phyloP scores from a whole-genome alignment of 2,329 filamentous ascomycete species.

The Nemania sp. region DNA sequence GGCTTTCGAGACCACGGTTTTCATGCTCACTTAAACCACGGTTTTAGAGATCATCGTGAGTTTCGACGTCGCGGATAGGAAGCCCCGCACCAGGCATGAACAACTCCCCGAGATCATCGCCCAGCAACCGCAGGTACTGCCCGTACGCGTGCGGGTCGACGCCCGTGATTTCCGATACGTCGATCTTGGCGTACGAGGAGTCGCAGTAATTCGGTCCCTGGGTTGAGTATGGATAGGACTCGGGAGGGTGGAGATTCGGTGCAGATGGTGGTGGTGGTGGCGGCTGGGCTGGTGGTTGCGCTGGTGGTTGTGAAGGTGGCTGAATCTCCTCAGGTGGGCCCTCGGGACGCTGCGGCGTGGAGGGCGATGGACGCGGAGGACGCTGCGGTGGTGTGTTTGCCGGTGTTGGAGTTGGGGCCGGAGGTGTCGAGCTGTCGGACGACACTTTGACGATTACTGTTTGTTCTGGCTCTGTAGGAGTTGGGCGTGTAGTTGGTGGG shows the following conservation, averaged over 20 bases:
- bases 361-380: too few species aligned
- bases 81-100: too few species aligned
- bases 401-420: neutral
- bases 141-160: slow-evolving; percentile 26
- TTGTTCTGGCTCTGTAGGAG: neutral
- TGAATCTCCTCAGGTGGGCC: too few species aligned
- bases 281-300: neutral
- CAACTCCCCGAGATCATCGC: too few species aligned
- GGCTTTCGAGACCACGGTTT: too few species aligned
- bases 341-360: too few species aligned
- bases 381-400: neutral
- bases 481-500: neutral
- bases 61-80: too few species aligned
- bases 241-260: slow-evolving; percentile 1
- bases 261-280: neutral
- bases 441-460: neutral
- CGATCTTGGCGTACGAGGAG: slow-evolving; percentile 26
- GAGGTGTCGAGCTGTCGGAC: neutral
- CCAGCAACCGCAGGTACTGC: slow-evolving; percentile 31
- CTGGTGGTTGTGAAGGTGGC: too few species aligned
- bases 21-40: too few species aligned
- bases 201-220: slow-evolving; percentile 25
- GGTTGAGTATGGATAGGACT: too few species aligned
- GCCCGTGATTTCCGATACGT: slow-evolving; percentile 27
- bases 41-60: neutral